These are phyloP conservation scores for Calonectria henricotiae DNA, from an alignment of 2,329 filamentous ascomycete genomes.

Conservation along the genomic window DNA sequence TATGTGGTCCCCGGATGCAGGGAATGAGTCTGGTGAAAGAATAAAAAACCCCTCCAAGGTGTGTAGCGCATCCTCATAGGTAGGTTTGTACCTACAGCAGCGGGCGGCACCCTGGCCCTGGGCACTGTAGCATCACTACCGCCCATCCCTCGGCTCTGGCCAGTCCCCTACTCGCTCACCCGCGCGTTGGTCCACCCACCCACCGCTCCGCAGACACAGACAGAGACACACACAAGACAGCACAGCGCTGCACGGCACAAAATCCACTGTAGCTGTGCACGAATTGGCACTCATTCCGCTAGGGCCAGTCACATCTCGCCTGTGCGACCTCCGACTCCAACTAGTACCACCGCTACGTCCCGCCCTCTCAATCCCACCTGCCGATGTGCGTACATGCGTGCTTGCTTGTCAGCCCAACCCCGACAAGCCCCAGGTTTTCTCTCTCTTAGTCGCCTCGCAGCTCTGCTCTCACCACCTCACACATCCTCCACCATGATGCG, in stretches of 20 bases:
- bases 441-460: constrained; percentile 27
- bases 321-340: constrained; percentile 4
- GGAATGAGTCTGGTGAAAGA: constrained; percentile 7
- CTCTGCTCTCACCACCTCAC: constrained; percentile 35
- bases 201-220: neutral
- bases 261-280: constrained; percentile 13
- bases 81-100: constrained; percentile 17
- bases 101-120: constrained; percentile 4
- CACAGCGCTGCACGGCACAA: constrained; percentile 10
- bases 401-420: constrained; percentile 38
- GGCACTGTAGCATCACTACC: constrained; percentile 21
- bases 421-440: constrained; percentile 41
- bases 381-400: constrained; percentile 14
- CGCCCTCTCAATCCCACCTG: constrained; percentile 6
- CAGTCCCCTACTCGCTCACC: constrained; percentile 8
- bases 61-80: neutral
- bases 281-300: constrained; percentile 2
- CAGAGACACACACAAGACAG: neutral
- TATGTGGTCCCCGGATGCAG: neutral
- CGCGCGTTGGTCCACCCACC: constrained; percentile 6
- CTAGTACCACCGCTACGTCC: constrained; percentile 6
- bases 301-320: constrained; percentile 21
- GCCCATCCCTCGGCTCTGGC: constrained; percentile 6
- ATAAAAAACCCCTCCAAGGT: neutral
- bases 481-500: constrained; percentile 45